Evolutionary conservation across 2,329 filamentous ascomycete species (phyloP).

Genomic region (Colletotrichum sp.): DNA sequence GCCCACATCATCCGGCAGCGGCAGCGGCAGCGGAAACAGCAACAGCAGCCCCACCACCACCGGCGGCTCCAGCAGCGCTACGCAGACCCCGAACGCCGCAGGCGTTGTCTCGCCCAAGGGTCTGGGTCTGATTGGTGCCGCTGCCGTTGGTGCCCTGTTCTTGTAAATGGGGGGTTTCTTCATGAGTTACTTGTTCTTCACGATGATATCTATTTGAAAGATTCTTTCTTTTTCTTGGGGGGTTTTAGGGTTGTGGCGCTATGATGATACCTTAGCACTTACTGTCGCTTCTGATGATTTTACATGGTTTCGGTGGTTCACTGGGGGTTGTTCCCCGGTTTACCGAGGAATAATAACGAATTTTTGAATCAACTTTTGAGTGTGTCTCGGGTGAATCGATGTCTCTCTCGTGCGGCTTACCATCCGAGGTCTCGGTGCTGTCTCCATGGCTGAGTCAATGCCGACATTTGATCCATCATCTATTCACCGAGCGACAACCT

Average conservation of each 20-base stretch:
- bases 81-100: slow-evolving; percentile 15
- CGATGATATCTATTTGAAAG: not conserved
- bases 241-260: not conserved
- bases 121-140: slow-evolving; percentile 14
- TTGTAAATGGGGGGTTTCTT: not conserved
- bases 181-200: not conserved
- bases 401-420: not conserved
- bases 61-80: not conserved
- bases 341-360: not conserved
- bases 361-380: not conserved
- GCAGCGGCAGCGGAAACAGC: not conserved
- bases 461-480: not conserved
- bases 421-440: not conserved
- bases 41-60: not conserved
- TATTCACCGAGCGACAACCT: not conserved
- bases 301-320: not conserved
- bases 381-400: not conserved
- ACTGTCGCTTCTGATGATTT: slow-evolving; percentile 10
- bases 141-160: slow-evolving; percentile 11
- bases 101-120: slow-evolving; percentile 1
- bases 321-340: not conserved
- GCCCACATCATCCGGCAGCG: slow-evolving; percentile 1
- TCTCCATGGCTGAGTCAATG: not conserved
- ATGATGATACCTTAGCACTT: not conserved
- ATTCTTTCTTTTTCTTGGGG: not conserved